Conservation (phyloP, 768 basidiomycete species). For the Gelatoporia subvermispora region DNA sequence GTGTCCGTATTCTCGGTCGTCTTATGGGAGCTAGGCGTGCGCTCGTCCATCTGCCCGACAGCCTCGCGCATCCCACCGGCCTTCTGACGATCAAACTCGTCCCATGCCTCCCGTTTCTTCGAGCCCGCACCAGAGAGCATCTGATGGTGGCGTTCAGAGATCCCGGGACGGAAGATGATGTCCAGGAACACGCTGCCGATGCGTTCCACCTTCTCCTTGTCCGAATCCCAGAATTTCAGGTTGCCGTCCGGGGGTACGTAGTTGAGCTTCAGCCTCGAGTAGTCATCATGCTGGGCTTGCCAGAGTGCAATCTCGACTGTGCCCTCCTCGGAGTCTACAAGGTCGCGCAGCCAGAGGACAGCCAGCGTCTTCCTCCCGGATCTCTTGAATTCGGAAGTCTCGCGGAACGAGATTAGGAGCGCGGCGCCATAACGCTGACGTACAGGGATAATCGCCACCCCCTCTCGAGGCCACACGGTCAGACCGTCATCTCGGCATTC, state of each 20-base stretch:
- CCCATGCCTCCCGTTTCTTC: conserved; percentile 23
- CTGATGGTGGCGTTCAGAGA: conserved; percentile 19
- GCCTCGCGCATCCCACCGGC: conserved; percentile 19
- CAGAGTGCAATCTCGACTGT: conserved; percentile 41
- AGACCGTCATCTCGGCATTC: conserved; percentile 25
- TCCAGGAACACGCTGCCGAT: conserved; percentile 23
- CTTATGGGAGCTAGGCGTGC: conserved; percentile 10
- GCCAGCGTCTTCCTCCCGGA: conserved; percentile 31
- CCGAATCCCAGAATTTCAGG: conserved; percentile 23
- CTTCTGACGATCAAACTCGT: conserved; percentile 20
- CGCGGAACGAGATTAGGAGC: conserved; percentile 40
- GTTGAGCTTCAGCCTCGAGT: conserved; percentile 27
- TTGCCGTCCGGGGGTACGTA: conserved; percentile 27
- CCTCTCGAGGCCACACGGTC: conserved; percentile 29
- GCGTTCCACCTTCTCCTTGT: conserved; percentile 20
- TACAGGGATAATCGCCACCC: conserved; percentile 39
- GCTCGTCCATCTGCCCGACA: conserved; percentile 12
- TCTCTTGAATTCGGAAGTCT: conserved; percentile 27
- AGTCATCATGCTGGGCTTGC: conserved; percentile 22
- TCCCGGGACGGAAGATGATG: conserved; percentile 25
- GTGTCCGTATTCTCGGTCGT: conserved; percentile 13
- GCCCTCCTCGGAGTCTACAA: conserved; percentile 45
- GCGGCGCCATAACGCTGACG: conserved; percentile 45
- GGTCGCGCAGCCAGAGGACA: conserved; percentile 50
- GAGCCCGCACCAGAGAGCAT: conserved; percentile 18